Evolutionary conservation across 495 filamentous ascomycete genomes (phyloP), one percentile per base, ranked within the genome.

Genomic region (Amphirosellinia nigrospora): DNA sequence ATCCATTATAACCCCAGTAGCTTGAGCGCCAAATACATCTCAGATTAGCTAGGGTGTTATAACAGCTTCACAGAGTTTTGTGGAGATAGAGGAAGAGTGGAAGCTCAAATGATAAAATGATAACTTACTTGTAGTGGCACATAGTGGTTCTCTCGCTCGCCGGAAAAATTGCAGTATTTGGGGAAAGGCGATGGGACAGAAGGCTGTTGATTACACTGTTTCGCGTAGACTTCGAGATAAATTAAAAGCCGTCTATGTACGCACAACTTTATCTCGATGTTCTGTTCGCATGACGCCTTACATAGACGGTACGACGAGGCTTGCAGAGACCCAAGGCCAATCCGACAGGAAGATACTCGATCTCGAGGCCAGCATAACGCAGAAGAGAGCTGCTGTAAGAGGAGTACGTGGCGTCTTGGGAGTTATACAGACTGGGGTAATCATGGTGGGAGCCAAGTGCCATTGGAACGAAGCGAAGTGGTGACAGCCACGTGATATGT

Each of bases 1-100:
- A 65, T 23, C 46, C 46, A 28, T 65, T 46, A 4, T 52, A 65
- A 0, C 63, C 63, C 63, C 63, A 65, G 46, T 65, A 65, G 36
- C 45, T 48, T 65, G 32, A 52, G 30, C 43, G 11, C 3, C 46
- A 32, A 39, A 65, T 21, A 48, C 32, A 21, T 13, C 63, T 23
- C 5, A 32, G 30, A n/a, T 65, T 53, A 65, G 46, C 63, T 28
- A 41, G 46, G 32, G 32, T 30, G 39, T 28, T 8, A 46, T 4
- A 53, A 39, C 15, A 21, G 46, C 19, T 39, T 26, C 32, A 39
- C 16, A 26, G 1, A 16, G 13, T 5, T 45, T 23, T 41, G 19
- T 63, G 21, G 34, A 28, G 13, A 39, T 21, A 53, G 46, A 21
- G 2, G 30, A 65, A 45, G 41, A 43, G 46, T 26, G 46, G 30